Conservation (phyloP, 1,139 yeast genomes). For the Chernovozyma sophiae-reginae region DNA sequence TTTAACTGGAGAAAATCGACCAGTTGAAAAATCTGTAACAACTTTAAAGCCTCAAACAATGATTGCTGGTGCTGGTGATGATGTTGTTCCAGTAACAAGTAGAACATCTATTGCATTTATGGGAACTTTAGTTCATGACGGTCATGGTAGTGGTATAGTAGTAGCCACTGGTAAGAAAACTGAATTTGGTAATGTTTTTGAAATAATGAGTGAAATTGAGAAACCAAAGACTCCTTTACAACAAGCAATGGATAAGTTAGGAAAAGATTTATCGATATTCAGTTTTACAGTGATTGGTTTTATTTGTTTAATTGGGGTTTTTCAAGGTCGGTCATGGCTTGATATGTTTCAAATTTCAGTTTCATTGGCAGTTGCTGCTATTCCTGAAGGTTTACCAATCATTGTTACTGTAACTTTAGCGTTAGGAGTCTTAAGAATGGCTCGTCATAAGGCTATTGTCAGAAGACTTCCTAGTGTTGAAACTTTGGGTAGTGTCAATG, state of each 20-base stretch:
- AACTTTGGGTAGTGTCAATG: conserved; percentile 92
- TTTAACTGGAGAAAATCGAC: conserved; percentile 89
- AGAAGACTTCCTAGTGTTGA: conserved; percentile 92
- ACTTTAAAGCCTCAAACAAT: conserved; percentile 14
- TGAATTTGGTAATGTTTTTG: conserved; percentile 85
- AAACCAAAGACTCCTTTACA: conserved; percentile 96
- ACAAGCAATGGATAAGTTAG: conserved; percentile 88
- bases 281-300: conserved; percentile 83
- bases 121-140: conserved; percentile 96
- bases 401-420: conserved; percentile 96
- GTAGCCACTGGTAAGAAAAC: conserved; percentile 84
- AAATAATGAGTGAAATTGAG: conserved; percentile 90
- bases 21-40: conserved; percentile 59
- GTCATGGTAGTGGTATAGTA: conserved; percentile 91
- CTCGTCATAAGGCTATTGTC: conserved; percentile 86
- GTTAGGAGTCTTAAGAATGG: conserved; percentile 93
- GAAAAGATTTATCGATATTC: conserved; percentile 78
- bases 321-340: conserved; percentile 90
- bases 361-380: conserved; percentile 95
- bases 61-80: conserved; percentile 15
- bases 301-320: conserved; percentile 78
- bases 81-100: conserved; percentile 48
- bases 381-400: conserved; percentile 96
- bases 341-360: conserved; percentile 98
- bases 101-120: conserved; percentile 79